Base-by-base conservation (phyloP, 257 asterid species). In the Sherardia arvensis region DNA sequence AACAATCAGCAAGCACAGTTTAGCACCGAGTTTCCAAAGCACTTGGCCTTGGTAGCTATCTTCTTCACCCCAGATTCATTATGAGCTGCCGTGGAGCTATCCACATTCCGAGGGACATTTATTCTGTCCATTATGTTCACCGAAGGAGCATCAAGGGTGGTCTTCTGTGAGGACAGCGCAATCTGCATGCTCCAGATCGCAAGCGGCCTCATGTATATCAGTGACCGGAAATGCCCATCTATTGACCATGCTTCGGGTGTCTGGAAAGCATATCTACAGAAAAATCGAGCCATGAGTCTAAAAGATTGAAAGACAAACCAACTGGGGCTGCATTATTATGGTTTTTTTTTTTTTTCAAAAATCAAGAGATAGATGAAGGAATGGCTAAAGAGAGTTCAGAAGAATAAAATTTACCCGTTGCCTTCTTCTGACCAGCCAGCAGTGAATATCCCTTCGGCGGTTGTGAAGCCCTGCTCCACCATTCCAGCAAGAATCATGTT, bases 371-470 rank as follows among this genome's bases (percentile, higher is more conserved):
- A 40, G 8, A 54, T 36, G 18, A 25, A 34, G 34, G 17, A 5
- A n/a, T n/a, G n/a, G n/a, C n/a, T n/a, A 25, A 69, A 17, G 28
- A 32, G 43, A 6, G 43, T 14, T 7, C 14, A 25, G 9, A 54
- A 9, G 26, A 3, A 27, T n/a, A 3, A 21, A 33, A 72, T 88
- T 64, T 79, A 93, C 97, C 99, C 99, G 11, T 56, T 84, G 43
- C 99, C 99, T 76, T 85, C 99, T 55, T 93, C 99, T 0, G 99
- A 93, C 99, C 99, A 93, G 71, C 99, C 97, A 0, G 99, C 89
- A 7, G 64, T 78, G 80, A 93, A 93, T 71, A 93, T 85, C 22
- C 99, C 99, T 74, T 90, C 86, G 0, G 99, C 99, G 0, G 99
- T 79, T 36, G 83, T 57, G 64, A 93, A 93, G n/a, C 84, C 99